Base-by-base conservation (phyloP, 331 rosid species). In the Saraca asoca region DNA sequence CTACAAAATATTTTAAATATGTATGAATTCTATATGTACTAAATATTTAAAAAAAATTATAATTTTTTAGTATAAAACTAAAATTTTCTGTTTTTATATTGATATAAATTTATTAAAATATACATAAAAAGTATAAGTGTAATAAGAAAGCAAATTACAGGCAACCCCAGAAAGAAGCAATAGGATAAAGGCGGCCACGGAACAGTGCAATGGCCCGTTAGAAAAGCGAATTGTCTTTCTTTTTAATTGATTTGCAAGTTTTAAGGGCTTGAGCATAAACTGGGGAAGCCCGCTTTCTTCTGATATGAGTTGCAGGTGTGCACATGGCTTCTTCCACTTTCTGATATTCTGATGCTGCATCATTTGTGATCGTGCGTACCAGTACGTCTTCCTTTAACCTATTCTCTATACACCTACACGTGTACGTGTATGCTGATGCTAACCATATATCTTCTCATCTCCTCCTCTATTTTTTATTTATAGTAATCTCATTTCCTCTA, bases 181-280 rank as follows among this genome's bases (percentile, higher is more conserved):
- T 52, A 24, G 20, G 56, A 55, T 17, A 12, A 10, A 39, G 17
- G 15, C 11, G 5, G 49, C 64, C 77, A 77, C 69, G 72, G 46
- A n/a, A 42, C 12, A 2, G 6, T 3, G 63, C 24, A 66, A 31
- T 55, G 39, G 61, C 64, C 48, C 44, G 48, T 52, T 13, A 33
- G 39, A 49, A 79, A 75, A 70, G 75, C 48, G 51, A 68, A 50
- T 35, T n/a, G 4, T 14, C 55, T 69, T 69, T 66, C 15, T 14
- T 16, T 64, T n/a, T n/a, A n/a, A n/a, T n/a, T n/a, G n/a, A 24
- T 24, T 37, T 37, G 9, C 41, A 37, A 34, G 46, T 51, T 9
- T 83, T 76, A 74, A 71, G 83, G 66, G 16, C 34, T 24, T 20
- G 33, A 68, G 70, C 69, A 57, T 68, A 16, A 5, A 35, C 41